These are phyloP conservation scores for Scutellaria baicalensis DNA, from an alignment of 257 asterid genomes.

Conservation along the genomic window DNA sequence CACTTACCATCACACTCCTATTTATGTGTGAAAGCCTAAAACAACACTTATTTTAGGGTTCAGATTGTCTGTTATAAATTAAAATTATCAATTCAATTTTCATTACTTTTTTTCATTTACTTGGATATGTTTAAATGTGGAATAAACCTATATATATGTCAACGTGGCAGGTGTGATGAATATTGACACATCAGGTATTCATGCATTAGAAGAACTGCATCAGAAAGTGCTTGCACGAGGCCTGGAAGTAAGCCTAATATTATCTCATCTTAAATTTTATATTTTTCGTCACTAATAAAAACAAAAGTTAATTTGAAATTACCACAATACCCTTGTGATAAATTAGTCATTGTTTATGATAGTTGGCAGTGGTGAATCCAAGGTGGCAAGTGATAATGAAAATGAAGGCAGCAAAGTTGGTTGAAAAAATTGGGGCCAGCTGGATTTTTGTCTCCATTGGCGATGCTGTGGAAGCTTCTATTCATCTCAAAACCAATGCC, in stretches of 20 bases:
- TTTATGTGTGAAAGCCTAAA: no score
- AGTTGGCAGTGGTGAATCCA: slow-evolving; percentile 70
- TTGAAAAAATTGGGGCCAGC: slow-evolving; percentile 45
- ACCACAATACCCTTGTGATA: no score
- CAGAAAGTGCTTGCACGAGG: slow-evolving; percentile 37
- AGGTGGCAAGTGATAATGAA: slow-evolving; percentile 77
- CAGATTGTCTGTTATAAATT: no score
- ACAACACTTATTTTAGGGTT: no score
- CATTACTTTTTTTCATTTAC: no score
- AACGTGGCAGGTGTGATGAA: slow-evolving; percentile 49
- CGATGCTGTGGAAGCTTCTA: slow-evolving; percentile 60
- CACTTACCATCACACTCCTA: no score
- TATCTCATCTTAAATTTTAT: background rate
- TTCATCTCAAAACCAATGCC: slow-evolving; percentile 29
- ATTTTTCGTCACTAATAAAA: no score
- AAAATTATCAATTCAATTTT: no score
- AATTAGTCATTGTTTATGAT: background rate
- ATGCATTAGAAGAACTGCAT: slow-evolving; percentile 56
- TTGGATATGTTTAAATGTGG: no score
- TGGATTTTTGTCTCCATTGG: slow-evolving; percentile 48
- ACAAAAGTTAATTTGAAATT: no score
- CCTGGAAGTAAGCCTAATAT: slow-evolving; percentile 33
- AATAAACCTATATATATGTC: background rate
- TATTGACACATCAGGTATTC: slow-evolving; percentile 73
- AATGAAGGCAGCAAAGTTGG: slow-evolving; percentile 50